Evolutionary conservation across 2,329 filamentous ascomycete species (phyloP).

Genomic region (Diaporthe nobilis): DNA sequence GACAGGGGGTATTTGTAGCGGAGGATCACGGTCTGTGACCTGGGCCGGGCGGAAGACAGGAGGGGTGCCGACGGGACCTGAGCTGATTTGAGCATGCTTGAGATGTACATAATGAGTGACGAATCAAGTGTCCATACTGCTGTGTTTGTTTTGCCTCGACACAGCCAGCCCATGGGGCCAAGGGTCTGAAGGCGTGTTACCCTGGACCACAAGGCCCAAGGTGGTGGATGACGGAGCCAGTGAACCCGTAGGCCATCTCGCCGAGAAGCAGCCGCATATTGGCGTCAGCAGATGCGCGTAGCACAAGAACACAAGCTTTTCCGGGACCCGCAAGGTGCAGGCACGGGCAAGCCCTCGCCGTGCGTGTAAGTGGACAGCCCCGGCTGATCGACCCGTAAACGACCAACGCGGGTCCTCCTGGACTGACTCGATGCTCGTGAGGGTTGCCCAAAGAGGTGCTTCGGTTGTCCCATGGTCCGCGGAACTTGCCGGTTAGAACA

Average conservation of each 20-base stretch:
- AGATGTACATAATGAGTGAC: constrained; percentile 17
- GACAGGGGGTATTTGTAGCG: not conserved
- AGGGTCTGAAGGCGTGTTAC: not conserved
- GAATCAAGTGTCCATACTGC: not conserved
- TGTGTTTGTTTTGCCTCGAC: not conserved
- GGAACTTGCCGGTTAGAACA: not conserved
- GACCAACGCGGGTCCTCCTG: not conserved
- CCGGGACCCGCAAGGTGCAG: not conserved
- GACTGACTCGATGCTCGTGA: constrained; percentile 1
- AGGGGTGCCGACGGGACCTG: not conserved
- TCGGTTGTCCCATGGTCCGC: not conserved
- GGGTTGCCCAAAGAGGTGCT: not conserved
- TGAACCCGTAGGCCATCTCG: not conserved
- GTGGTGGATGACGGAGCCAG: not conserved
- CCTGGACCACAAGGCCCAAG: not conserved
- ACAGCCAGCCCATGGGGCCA: not conserved
- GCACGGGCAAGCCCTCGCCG: no score
- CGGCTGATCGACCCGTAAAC: constrained; percentile 6
- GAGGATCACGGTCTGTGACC: not conserved
- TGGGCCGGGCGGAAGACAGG: not conserved
- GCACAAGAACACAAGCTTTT: constrained; percentile 4
- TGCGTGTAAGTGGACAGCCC: not conserved
- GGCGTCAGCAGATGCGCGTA: not conserved
- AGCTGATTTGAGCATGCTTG: not conserved
- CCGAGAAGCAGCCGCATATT: not conserved